Base-by-base conservation (phyloP, 257 asterid species). In the Ballota nigra region DNA sequence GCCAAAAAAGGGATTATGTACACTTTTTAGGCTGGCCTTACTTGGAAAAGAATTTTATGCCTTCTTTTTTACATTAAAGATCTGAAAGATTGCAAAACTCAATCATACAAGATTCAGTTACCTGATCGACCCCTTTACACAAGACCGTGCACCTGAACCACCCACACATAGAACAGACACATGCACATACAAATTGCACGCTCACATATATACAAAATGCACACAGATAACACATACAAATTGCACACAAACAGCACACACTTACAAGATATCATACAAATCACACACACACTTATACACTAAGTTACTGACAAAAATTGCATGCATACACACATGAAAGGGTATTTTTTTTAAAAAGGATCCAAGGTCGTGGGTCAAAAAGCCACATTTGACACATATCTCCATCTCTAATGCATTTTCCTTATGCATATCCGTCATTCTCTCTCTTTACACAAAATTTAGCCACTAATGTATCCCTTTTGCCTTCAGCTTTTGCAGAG, bases 401-500 rank as follows among this genome's bases (percentile, higher is more conserved):
- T 41, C 49, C 26, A 16, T 61, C 8, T 52, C 53, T 57, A 40
- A 36, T 24, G 60, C 52, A 6, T 57, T 1, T 6, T 28, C 68
- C 36, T 70, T 61, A 18, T 36, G 5, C 2, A 20, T 29, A 23
- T 36, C 28, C 0, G n/a, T 64, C 63, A 38, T 38, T 38, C 45
- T 34, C 8, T 6, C 41, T 4, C 1, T 34, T 0, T 8, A 38
- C 45, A 34, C 57, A 52, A 15, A 16, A 5, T 10, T 19, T 31
- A 38, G 13, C 45, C 45, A 52, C 71, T 70, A 57, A 70, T 34
- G 23, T 29, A 33, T 11, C 22, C 22, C 8, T 62, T 33, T 19
- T 73, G 56, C 24, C 65, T 69, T 51, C 96, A 94, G 99, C 99
- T 29, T 94, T 88, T 75, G 98, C 98, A 57, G 99, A 94, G 83